These are phyloP conservation scores for Boletus sensibilis DNA, from an alignment of 768 basidiomycete genomes.

Conservation along the genomic window DNA sequence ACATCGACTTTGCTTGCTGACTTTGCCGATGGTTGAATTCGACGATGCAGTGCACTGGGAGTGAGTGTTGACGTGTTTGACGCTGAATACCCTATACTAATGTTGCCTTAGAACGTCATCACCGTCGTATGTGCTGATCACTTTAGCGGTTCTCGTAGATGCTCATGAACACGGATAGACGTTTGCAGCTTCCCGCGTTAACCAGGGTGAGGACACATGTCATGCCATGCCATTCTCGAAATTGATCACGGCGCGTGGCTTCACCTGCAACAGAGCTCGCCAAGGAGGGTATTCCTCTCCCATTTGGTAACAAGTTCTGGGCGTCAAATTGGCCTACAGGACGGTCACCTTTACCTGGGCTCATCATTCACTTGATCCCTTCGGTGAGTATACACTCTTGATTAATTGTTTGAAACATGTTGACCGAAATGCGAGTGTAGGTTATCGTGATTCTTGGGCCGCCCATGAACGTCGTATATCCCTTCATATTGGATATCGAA, in stretches of 20 bases:
- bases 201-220: conserved; percentile 40
- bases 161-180: conserved; percentile 35
- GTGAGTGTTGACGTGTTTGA: conserved; percentile 15
- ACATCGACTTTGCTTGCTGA: not conserved
- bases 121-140: conserved; percentile 25
- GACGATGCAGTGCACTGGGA: conserved; percentile 36
- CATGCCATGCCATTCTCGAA: not conserved
- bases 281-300: conserved; percentile 61
- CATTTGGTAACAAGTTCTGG: conserved; percentile 59
- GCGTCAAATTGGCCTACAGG: conserved; percentile 63
- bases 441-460: conserved; percentile 53
- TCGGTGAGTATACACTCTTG: conserved; percentile 35
- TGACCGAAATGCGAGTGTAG: conserved; percentile 24
- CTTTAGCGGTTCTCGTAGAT: not conserved
- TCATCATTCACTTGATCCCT: conserved; percentile 53
- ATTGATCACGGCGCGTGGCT: too few species aligned
- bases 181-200: conserved; percentile 50
- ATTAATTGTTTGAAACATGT: too few species aligned
- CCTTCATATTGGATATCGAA: conserved; percentile 58
- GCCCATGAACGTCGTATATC: conserved; percentile 50
- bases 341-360: conserved; percentile 50
- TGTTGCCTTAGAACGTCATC: conserved; percentile 28
- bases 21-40: not conserved
- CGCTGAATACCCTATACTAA: not conserved
- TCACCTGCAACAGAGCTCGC: conserved; percentile 45